These are phyloP conservation scores for Ustanciosporium gigantosporum DNA, from an alignment of 1,284 basidiomycete genomes.

Conservation along the genomic window DNA sequence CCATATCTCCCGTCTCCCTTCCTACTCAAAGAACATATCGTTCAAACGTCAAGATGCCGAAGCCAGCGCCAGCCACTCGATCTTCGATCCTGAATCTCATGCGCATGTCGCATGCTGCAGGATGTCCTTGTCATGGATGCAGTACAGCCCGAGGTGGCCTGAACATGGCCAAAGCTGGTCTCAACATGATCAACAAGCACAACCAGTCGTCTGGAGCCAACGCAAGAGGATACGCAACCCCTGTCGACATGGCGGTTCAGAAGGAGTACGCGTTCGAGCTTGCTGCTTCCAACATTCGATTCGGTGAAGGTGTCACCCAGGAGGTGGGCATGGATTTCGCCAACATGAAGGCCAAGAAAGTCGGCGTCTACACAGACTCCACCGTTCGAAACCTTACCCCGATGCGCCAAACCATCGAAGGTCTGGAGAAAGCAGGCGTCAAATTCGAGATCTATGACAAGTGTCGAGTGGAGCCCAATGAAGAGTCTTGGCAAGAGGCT, in stretches of 20 bases:
- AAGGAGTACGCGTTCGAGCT: conserved; percentile 98
- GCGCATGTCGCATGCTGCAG: conserved; percentile 45
- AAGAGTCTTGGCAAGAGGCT: conserved; percentile 72
- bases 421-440: conserved; percentile 74
- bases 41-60: conserved; percentile 20
- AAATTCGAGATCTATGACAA: conserved; percentile 83
- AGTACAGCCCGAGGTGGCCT: conserved; percentile 18
- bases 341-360: conserved; percentile 65
- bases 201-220: conserved; percentile 32
- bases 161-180: conserved; percentile 32
- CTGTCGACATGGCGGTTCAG: conserved; percentile 70
- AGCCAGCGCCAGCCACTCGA: conserved; percentile 30
- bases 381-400: conserved; percentile 80
- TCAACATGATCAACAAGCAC: conserved; percentile 50
- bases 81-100: conserved; percentile 47
- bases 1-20: no score
- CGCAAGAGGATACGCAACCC: conserved; percentile 69
- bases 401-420: conserved; percentile 80
- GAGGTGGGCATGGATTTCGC: conserved; percentile 93
- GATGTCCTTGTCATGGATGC: conserved; percentile 56
- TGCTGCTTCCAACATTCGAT: conserved; percentile 78
- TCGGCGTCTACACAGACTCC: conserved; percentile 90
- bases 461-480: conserved; percentile 87
- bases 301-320: conserved; percentile 60
- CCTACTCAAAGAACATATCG: no score